Percentiles rank a stretch among this genome's conserved stretches.
Conservation (phyloP, 1,139 yeast genomes). For the Yueomyces sp. region DNA sequence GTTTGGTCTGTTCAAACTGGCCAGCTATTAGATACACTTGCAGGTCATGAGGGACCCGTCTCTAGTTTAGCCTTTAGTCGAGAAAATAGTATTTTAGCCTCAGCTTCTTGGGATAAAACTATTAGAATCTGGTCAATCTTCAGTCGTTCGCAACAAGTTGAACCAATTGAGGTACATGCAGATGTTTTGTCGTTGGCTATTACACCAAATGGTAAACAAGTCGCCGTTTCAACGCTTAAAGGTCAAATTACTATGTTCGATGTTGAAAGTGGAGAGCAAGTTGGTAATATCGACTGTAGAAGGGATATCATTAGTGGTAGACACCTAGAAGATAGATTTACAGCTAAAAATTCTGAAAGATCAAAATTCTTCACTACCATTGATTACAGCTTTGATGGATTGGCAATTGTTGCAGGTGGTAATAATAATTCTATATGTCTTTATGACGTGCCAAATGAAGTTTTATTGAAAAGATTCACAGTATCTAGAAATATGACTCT, state of each 20-base stretch:
- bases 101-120: slow-evolving; percentile 95
- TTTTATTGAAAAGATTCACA: slow-evolving; percentile 63
- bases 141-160: slow-evolving; percentile 73
- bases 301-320: slow-evolving; percentile 85
- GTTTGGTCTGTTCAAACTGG: slow-evolving; percentile 98
- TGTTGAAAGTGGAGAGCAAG: slow-evolving; percentile 68
- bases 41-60: slow-evolving; percentile 95
- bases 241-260: slow-evolving; percentile 83
- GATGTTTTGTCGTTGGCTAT: slow-evolving; percentile 79
- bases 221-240: slow-evolving; percentile 80
- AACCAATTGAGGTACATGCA: slow-evolving; percentile 73
- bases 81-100: slow-evolving; percentile 69
- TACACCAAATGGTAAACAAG: slow-evolving; percentile 85
- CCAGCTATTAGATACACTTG: slow-evolving; percentile 70
- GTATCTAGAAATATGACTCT: slow-evolving; percentile 83
- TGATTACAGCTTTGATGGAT: slow-evolving; percentile 82
- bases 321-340: slow-evolving; percentile 67
- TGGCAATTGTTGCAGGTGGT: slow-evolving; percentile 82
- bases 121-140: slow-evolving; percentile 88
- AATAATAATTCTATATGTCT: slow-evolving; percentile 83
- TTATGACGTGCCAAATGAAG: slow-evolving; percentile 82
- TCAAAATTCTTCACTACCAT: slow-evolving; percentile 75
- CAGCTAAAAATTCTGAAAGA: slow-evolving; percentile 68
- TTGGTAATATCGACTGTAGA: slow-evolving; percentile 74
- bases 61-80: slow-evolving; percentile 77